Percentiles rank a stretch among this genome's conserved stretches.
Conservation (phyloP, 2,329 filamentous ascomycete genomes). For the Sarocladium oryzae region DNA sequence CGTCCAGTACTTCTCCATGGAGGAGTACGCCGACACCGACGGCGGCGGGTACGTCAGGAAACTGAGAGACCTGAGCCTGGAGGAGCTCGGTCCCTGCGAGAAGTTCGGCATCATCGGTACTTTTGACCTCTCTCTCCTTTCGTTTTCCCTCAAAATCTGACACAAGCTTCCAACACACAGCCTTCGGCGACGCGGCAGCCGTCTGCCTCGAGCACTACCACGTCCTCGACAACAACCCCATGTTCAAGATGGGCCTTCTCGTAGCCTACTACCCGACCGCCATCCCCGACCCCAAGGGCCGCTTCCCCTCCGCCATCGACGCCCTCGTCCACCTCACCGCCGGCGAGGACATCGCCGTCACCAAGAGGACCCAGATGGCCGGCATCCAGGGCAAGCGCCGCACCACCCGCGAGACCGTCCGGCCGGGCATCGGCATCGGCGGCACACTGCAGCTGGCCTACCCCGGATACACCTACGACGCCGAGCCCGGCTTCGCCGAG, state of each 20-base stretch:
- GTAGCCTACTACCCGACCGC: conserved; percentile 39
- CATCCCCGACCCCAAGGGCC: conserved; percentile 35
- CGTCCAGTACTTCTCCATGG: conserved; percentile 36
- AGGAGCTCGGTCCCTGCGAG: conserved; percentile 32
- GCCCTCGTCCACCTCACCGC: conserved; percentile 34
- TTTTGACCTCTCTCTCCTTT: neutral
- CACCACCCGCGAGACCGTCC: conserved; percentile 25
- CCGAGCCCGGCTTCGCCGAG: conserved; percentile 64
- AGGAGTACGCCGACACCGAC: conserved; percentile 16
- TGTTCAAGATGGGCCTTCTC: conserved; percentile 34
- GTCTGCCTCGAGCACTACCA: conserved; percentile 39
- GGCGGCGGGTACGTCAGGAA: conserved; percentile 24
- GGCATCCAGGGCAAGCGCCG: conserved; percentile 39
- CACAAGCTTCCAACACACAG: conserved; percentile 15
- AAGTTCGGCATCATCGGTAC: conserved; percentile 36
- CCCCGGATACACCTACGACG: conserved; percentile 34
- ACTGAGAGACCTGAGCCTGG: conserved; percentile 26
- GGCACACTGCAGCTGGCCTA: conserved; percentile 29
- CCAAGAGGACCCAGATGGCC: conserved; percentile 35
- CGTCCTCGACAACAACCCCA: conserved; percentile 35
- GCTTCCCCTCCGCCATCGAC: conserved; percentile 32
- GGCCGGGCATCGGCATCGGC: conserved; percentile 30
- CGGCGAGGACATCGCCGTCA: conserved; percentile 32
- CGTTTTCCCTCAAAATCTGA: neutral
- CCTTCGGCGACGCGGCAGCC: conserved; percentile 37